Conservation (phyloP, 345 rosid genomes). For the Nephelium lappaceum region DNA sequence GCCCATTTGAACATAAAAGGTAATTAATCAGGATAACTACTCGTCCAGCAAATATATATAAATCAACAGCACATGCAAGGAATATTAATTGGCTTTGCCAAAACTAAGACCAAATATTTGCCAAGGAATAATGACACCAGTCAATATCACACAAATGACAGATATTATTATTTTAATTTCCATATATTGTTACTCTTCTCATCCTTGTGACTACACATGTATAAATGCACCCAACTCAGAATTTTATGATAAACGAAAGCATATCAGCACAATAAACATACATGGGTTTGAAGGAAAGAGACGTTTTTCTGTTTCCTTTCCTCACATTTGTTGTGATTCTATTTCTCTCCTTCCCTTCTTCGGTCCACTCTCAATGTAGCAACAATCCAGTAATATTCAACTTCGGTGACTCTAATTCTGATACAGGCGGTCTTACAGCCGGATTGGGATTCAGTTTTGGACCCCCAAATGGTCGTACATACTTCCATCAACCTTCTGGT, state of each 20-base stretch:
- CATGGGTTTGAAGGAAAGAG: background rate
- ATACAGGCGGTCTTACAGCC: constrained; percentile 27
- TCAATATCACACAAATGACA: background rate
- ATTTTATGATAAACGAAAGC: constrained; percentile 7
- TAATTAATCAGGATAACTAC: background rate
- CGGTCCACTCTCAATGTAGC: constrained; percentile 35
- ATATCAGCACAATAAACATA: background rate
- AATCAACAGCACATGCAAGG: background rate
- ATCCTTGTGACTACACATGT: background rate
- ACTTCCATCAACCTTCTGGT: constrained; percentile 50
- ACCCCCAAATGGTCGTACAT: constrained; percentile 54
- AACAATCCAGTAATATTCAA: constrained; percentile 24
- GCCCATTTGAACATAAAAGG: background rate
- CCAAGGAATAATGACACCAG: background rate
- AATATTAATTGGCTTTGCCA: background rate
- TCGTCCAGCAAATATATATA: background rate
- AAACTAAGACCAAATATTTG: background rate
- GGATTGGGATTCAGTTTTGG: constrained; percentile 35
- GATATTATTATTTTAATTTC: background rate
- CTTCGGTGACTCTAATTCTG: constrained; percentile 32
- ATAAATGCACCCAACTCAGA: constrained; percentile 4
- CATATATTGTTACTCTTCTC: background rate
- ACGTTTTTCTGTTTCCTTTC: background rate
- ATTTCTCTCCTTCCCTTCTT: constrained; percentile 16
- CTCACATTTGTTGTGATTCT: background rate